Evolutionary conservation across 176 grass and related monocot species (phyloP).

Genomic region (Carex kokanica): DNA sequence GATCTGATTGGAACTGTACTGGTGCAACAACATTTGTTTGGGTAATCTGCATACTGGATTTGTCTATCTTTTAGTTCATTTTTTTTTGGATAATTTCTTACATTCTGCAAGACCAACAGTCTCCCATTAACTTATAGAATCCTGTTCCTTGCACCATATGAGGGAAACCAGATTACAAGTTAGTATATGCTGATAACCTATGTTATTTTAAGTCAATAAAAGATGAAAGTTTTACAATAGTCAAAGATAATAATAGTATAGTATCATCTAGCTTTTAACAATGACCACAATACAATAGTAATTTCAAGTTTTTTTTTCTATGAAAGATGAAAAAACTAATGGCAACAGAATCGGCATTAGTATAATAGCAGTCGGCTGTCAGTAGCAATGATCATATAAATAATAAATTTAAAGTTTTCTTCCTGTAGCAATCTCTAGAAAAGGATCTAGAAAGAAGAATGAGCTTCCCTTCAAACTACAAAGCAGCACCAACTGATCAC

Average conservation of each 20-base stretch:
- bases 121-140: not conserved
- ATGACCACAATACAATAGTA: not conserved
- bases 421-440: conserved; percentile 26
- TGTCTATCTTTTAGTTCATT: not conserved
- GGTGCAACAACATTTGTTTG: not conserved
- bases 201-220: not conserved
- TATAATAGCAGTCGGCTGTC: not conserved
- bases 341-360: not conserved
- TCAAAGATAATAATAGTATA: not conserved
- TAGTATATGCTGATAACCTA: not conserved
- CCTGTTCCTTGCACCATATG: not conserved
- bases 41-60: not conserved
- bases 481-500: conserved; percentile 27
- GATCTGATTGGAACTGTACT: not conserved
- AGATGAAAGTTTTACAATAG: not conserved
- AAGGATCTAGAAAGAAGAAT: conserved; percentile 56
- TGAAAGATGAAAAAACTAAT: not conserved
- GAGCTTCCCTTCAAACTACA: conserved; percentile 52
- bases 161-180: not conserved
- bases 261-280: not conserved
- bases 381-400: not conserved
- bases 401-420: not conserved
- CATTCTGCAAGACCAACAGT: not conserved
- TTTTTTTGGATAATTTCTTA: not conserved
- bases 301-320: not conserved